A percentile compares a stretch with the other conserved stretches of the same genome.
These are phyloP conservation scores for Quercus dentata DNA, from an alignment of 306 rosid species.

Conservation along the genomic window DNA sequence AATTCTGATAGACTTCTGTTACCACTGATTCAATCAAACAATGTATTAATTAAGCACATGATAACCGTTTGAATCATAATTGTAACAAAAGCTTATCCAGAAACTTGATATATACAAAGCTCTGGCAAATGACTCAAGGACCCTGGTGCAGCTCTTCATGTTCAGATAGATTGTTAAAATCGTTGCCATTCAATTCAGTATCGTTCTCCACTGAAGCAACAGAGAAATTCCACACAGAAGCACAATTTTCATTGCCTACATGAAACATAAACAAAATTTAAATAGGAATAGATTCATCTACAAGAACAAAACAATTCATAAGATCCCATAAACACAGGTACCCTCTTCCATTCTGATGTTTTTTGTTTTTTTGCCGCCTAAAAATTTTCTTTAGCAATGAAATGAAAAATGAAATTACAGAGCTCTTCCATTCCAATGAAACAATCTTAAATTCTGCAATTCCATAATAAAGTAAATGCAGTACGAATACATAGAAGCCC, in stretches of 20 bases:
- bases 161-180: constrained; percentile 32
- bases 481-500: neutral
- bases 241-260: constrained; percentile 77
- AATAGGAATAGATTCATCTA: neutral
- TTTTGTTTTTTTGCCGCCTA: too few species aligned
- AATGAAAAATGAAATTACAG: too few species aligned
- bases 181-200: constrained; percentile 15
- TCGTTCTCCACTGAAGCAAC: constrained; percentile 46
- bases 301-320: neutral
- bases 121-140: constrained; percentile 13
- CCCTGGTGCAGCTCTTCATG: constrained; percentile 23
- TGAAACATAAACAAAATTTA: constrained; percentile 10
- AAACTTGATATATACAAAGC: constrained; percentile 3
- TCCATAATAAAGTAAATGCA: neutral
- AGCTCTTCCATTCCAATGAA: neutral
- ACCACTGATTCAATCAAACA: neutral
- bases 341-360: neutral
- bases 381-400: too few species aligned
- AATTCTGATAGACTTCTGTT: neutral
- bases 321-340: neutral
- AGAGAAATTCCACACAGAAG: constrained; percentile 82
- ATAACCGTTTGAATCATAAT: neutral
- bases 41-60: neutral
- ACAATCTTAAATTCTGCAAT: constrained; percentile 5
- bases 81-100: neutral